Conservation (phyloP, 805 yeast species). For the Scheffersomyces ergatensis region DNA sequence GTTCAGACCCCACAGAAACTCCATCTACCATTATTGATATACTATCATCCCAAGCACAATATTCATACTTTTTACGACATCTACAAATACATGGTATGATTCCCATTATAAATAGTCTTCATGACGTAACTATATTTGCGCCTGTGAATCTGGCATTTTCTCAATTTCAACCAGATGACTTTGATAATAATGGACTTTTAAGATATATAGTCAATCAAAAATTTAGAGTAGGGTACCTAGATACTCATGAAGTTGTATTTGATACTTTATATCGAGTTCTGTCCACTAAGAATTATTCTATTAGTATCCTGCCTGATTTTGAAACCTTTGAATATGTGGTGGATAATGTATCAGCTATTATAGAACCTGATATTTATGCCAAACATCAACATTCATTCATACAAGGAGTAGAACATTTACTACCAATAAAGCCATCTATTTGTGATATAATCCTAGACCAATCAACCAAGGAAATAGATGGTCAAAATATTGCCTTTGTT, state of each 20-base stretch:
- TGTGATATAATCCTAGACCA: conserved; percentile 41
- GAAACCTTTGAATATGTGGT: conserved; percentile 29
- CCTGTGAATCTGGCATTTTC: conserved; percentile 79
- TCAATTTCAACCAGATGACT: conserved; percentile 5
- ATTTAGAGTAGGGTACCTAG: conserved; percentile 30
- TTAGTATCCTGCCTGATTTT: conserved; percentile 22
- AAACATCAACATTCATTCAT: conserved; percentile 62
- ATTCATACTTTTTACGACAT: conserved; percentile 57
- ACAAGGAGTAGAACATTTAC: conserved; percentile 55
- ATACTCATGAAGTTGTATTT: conserved; percentile 19
- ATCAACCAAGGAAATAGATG: conserved; percentile 10
- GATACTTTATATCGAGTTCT: conserved; percentile 24
- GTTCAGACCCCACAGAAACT: conserved; percentile 14
- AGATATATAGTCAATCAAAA: conserved; percentile 33
- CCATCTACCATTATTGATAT: conserved; percentile 34
- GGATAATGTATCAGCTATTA: conserved; percentile 47
- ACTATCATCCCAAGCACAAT: conserved; percentile 65
- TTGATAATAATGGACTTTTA: conserved; percentile 11
- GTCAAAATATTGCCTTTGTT: conserved; percentile 21
- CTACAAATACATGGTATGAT: conserved; percentile 63
- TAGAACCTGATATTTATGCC: conserved; percentile 58
- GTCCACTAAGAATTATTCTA: conserved; percentile 16
- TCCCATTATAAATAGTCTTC: conserved; percentile 56
- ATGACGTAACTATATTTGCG: conserved; percentile 72
- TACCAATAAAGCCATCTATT: conserved; percentile 33